phyloP scores from a whole-genome alignment of 768 basidiomycete genomes.

The Tulasnella sp. region DNA sequence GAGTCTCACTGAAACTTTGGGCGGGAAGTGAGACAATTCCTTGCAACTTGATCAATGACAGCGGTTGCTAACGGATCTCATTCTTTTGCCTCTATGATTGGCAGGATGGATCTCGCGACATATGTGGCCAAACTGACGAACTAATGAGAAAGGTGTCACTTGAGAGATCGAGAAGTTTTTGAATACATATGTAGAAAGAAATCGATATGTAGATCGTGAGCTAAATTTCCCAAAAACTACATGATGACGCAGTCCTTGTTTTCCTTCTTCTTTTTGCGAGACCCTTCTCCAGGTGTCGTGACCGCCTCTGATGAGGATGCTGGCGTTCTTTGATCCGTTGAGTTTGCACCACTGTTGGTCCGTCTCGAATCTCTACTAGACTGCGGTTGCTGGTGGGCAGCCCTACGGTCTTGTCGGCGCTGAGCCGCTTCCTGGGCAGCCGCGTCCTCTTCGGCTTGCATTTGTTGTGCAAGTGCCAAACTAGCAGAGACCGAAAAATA shows the following conservation, averaged over 20 bases:
- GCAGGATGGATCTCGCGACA: slow-evolving; percentile 11
- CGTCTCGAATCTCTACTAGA: too few relatives aligned
- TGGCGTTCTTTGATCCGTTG: too few relatives aligned
- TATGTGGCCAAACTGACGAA: neutral
- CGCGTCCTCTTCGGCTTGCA: slow-evolving; percentile 74
- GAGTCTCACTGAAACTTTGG: slow-evolving; percentile 62
- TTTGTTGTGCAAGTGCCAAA: slow-evolving; percentile 54
- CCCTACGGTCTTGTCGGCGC: neutral
- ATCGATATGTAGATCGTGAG: neutral
- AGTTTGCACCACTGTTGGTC: too few relatives aligned
- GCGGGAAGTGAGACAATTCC: slow-evolving; percentile 22
- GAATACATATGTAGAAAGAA: neutral
- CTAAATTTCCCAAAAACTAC: neutral
- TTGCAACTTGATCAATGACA: neutral
- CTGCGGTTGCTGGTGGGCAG: neutral
- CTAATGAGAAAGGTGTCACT: neutral
- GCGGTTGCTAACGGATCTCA: too few relatives aligned
- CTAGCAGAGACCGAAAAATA: slow-evolving; percentile 29
- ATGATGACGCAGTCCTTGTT: slow-evolving; percentile 9
- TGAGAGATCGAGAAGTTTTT: neutral
- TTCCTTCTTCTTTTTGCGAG: neutral
- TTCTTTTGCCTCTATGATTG: too few relatives aligned
- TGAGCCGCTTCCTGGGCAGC: slow-evolving; percentile 23
- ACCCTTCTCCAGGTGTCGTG: neutral
- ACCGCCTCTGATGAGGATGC: too few relatives aligned